Evolutionary conservation across 1,284 basidiomycete genomes (phyloP).

Genomic region (Cutaneotrichosporon arboriforme): DNA sequence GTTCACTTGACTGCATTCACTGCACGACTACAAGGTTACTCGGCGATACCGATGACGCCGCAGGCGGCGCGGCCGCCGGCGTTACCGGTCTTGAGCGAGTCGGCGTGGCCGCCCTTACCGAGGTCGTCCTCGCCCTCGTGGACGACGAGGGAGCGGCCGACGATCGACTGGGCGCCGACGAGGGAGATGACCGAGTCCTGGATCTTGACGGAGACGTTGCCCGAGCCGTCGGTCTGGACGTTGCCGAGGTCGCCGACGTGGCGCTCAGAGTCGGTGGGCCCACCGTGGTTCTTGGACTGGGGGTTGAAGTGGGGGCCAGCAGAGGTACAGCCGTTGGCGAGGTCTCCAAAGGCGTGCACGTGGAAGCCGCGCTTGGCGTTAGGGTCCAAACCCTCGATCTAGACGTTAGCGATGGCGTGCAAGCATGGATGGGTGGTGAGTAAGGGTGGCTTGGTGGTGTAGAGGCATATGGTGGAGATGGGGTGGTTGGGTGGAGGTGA

Average conservation of each 20-base stretch:
- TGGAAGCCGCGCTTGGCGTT: constrained; percentile 66
- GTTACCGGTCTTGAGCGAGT: constrained; percentile 67
- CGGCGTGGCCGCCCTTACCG: constrained; percentile 61
- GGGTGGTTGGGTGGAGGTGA: not conserved
- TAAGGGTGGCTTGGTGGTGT: no score
- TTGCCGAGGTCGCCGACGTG: constrained; percentile 73
- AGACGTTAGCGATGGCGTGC: not conserved
- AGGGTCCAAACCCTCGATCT: constrained; percentile 59
- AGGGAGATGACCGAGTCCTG: constrained; percentile 61
- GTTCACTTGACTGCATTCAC: no score
- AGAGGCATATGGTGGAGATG: no score
- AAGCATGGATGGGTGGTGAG: not conserved
- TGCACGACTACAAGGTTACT: no score
- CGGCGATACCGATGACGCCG: constrained; percentile 55
- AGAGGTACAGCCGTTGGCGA: constrained; percentile 59
- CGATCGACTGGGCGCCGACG: constrained; percentile 62
- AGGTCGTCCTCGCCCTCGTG: constrained; percentile 70
- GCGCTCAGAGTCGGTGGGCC: constrained; percentile 54
- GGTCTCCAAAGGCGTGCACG: constrained; percentile 12
- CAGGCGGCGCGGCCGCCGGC: constrained; percentile 66
- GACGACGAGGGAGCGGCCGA: constrained; percentile 57
- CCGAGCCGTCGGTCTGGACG: constrained; percentile 56
- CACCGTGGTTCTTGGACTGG: constrained; percentile 59
- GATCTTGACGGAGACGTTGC: constrained; percentile 58
- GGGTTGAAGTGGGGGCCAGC: constrained; percentile 75